Percentiles rank a stretch among this genome's conserved stretches.
Conservation (phyloP, 495 filamentous ascomycete species). For the Amniculicola lignicola region DNA sequence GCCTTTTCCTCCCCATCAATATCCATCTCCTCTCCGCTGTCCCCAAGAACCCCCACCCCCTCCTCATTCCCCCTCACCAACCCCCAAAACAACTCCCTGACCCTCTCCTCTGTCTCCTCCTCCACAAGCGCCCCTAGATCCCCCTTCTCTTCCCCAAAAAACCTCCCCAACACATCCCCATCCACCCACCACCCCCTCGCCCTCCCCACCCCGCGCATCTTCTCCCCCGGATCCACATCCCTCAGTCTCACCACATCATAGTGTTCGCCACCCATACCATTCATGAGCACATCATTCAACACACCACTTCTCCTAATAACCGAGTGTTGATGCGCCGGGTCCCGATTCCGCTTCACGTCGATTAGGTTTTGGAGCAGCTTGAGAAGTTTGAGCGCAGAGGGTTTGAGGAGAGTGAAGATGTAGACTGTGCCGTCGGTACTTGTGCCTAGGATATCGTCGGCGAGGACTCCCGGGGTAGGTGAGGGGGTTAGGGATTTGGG, state of each 20-base stretch:
- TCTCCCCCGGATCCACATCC: neutral
- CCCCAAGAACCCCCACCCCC: neutral
- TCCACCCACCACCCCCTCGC: conserved; percentile 1
- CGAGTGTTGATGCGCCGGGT: neutral
- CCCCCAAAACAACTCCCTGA: neutral
- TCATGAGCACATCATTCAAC: neutral
- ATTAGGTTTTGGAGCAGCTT: conserved; percentile 29
- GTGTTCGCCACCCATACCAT: neutral
- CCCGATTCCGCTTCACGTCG: conserved; percentile 4
- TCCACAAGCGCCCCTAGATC: neutral
- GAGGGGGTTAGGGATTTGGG: neutral
- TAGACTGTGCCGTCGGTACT: conserved; percentile 40
- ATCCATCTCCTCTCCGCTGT: neutral
- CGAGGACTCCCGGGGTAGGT: conserved; percentile 28
- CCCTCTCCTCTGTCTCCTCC: neutral
- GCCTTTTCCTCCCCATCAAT: neutral
- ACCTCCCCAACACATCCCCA: conserved; percentile 8
- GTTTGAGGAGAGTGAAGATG: conserved; percentile 35
- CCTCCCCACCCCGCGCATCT: neutral
- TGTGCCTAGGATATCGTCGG: conserved; percentile 38
- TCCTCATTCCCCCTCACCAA: too few relatives aligned
- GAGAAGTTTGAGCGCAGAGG: conserved; percentile 26
- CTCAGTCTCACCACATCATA: neutral
- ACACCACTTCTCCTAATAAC: neutral
- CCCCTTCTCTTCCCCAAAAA: neutral